Conservation (phyloP, 2,329 filamentous ascomycete species). For the Claviceps fusiformis region DNA sequence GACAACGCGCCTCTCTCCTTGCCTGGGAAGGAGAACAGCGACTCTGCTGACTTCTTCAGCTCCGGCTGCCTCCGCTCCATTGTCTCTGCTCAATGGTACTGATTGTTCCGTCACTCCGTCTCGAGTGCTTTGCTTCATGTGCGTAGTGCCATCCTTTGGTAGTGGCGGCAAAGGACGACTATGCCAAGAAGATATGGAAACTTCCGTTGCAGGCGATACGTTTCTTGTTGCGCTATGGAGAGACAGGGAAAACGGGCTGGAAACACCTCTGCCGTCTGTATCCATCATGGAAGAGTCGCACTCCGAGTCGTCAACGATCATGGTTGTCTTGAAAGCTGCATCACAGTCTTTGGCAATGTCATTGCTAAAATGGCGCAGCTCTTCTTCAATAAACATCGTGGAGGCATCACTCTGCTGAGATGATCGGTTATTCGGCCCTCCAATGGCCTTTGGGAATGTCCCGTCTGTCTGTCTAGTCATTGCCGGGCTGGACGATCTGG, state of each 20-base stretch:
- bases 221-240: conserved; percentile 19
- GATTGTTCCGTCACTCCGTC: conserved; percentile 12
- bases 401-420: conserved; percentile 14
- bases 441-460: conserved; percentile 14
- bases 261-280: conserved; percentile 18
- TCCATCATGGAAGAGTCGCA: conserved; percentile 20
- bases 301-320: conserved; percentile 27
- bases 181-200: conserved; percentile 27
- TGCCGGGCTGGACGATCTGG: conserved; percentile 17
- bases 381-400: conserved; percentile 52
- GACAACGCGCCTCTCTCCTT: conserved; percentile 31
- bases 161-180: conserved; percentile 38
- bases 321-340: conserved; percentile 69
- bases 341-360: conserved; percentile 85
- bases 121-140: conserved; percentile 9
- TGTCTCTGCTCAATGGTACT: conserved; percentile 13
- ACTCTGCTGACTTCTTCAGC: conserved; percentile 16
- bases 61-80: conserved; percentile 8
- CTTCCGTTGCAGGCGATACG: conserved; percentile 16
- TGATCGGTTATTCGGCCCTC: conserved; percentile 6
- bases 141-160: conserved; percentile 18
- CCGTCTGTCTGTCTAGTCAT: conserved; percentile 13
- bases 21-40: conserved; percentile 18
- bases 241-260: conserved; percentile 29
- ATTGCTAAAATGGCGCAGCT: conserved; percentile 69